Evolutionary conservation across 2,329 filamentous ascomycete genomes (phyloP).

Genomic region (Fusarium bulbicola): DNA sequence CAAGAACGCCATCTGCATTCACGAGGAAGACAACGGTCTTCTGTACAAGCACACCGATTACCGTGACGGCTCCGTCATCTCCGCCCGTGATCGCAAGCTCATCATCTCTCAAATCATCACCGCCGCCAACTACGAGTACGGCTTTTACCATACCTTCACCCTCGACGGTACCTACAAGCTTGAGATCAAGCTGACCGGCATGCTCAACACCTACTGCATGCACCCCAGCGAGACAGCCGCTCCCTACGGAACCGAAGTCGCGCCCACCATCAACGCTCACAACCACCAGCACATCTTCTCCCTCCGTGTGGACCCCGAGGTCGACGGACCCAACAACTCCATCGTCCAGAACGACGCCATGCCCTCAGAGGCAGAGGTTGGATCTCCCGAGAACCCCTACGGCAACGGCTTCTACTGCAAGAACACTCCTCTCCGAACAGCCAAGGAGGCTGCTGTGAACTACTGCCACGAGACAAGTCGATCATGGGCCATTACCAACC

Average conservation of each 20-base stretch:
- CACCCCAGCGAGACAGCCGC: slow-evolving; percentile 53
- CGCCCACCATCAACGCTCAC: slow-evolving; percentile 68
- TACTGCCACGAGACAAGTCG: slow-evolving; percentile 82
- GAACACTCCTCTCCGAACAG: slow-evolving; percentile 80
- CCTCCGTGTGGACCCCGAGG: slow-evolving; percentile 71
- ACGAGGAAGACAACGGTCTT: slow-evolving; percentile 66
- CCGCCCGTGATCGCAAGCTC: slow-evolving; percentile 66
- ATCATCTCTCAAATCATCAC: slow-evolving; percentile 73
- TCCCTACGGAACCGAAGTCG: slow-evolving; percentile 70
- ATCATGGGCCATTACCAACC: slow-evolving; percentile 92
- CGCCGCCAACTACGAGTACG: slow-evolving; percentile 71
- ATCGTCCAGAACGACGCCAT: slow-evolving; percentile 81
- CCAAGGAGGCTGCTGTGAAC: slow-evolving; percentile 74
- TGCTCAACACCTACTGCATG: slow-evolving; percentile 56
- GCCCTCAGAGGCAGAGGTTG: slow-evolving; percentile 75
- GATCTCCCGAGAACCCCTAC: slow-evolving; percentile 83
- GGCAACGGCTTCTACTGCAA: slow-evolving; percentile 91
- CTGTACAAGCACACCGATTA: slow-evolving; percentile 73
- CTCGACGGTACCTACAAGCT: slow-evolving; percentile 73
- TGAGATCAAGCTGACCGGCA: slow-evolving; percentile 64
- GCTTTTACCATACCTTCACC: slow-evolving; percentile 51
- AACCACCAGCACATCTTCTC: slow-evolving; percentile 78
- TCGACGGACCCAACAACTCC: slow-evolving; percentile 69
- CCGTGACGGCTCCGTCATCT: slow-evolving; percentile 66
- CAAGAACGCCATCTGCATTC: slow-evolving; percentile 95